Evolutionary conservation across 345 rosid genomes (phyloP).

Genomic region (Citrus unshiu): DNA sequence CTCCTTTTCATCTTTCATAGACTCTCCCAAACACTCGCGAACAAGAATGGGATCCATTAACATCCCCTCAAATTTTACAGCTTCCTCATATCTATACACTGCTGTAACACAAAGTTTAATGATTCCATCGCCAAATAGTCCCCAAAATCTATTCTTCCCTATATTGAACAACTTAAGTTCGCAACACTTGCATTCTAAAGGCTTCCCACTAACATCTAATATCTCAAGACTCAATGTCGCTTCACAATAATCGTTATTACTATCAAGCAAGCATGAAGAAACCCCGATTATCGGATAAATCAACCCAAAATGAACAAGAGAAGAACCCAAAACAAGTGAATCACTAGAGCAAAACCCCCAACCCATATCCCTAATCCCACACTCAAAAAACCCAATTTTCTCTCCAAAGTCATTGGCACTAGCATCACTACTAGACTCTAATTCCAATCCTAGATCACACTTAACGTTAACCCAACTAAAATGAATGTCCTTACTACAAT

Average conservation of each 20-base stretch:
- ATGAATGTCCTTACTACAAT: slow-evolving; percentile 64
- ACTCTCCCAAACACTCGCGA: slow-evolving; percentile 29
- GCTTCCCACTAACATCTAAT: slow-evolving; percentile 58
- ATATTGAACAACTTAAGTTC: slow-evolving; percentile 53
- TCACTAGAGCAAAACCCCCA: slow-evolving; percentile 90
- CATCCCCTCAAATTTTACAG: slow-evolving; percentile 28
- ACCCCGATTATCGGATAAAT: slow-evolving; percentile 70
- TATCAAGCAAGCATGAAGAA: slow-evolving; percentile 20
- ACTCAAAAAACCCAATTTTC: slow-evolving; percentile 36
- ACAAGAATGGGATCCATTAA: slow-evolving; percentile 47
- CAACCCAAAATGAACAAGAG: slow-evolving; percentile 70
- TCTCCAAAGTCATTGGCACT: slow-evolving; percentile 16
- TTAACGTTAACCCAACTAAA: slow-evolving; percentile 76
- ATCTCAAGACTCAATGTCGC: slow-evolving; percentile 57
- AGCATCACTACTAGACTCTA: slow-evolving; percentile 8
- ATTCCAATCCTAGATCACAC: slow-evolving; percentile 15
- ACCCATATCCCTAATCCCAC: slow-evolving; percentile 58
- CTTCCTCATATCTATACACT: slow-evolving; percentile 39
- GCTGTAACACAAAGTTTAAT: slow-evolving; percentile 45
- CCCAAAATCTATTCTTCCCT: slow-evolving; percentile 25
- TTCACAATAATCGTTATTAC: slow-evolving; percentile 11
- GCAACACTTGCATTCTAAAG: slow-evolving; percentile 73
- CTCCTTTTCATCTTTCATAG: slow-evolving; percentile 27
- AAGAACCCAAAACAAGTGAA: slow-evolving; percentile 55
- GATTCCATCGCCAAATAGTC: slow-evolving; percentile 32